Conservation (phyloP, 352 stramenopile species). For the Phytophthora foliorum region DNA sequence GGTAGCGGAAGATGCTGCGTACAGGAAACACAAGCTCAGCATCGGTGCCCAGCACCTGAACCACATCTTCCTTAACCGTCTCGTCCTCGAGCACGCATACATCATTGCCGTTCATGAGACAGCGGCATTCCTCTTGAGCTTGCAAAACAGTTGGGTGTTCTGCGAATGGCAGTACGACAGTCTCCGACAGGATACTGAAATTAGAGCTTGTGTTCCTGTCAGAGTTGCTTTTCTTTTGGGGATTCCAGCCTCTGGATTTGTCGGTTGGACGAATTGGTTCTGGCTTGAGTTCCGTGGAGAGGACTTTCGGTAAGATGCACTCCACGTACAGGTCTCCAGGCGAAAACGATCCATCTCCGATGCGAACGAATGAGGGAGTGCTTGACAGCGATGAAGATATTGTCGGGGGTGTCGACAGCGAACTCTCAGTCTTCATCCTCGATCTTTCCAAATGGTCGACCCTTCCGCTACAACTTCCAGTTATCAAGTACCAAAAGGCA, state of each 20-base stretch:
- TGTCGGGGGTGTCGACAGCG: constrained; percentile 24
- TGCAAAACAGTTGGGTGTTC: constrained; percentile 61
- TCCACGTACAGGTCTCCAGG: constrained; percentile 69
- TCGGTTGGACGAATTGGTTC: constrained; percentile 2
- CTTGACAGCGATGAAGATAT: constrained; percentile 37
- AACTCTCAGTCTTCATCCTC: constrained; percentile 33
- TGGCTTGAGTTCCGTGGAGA: constrained; percentile 30
- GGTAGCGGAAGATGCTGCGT: constrained; percentile 79
- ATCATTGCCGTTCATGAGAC: constrained; percentile 72
- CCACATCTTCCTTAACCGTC: constrained; percentile 81
- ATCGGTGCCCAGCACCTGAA: constrained; percentile 76
- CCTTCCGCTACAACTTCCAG: not conserved
- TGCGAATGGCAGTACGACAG: constrained; percentile 52
- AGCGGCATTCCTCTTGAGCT: constrained; percentile 70
- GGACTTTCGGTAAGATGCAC: constrained; percentile 57
- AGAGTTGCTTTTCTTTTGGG: constrained; percentile 26
- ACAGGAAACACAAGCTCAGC: constrained; percentile 76
- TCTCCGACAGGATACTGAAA: constrained; percentile 26
- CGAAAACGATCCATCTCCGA: constrained; percentile 62
- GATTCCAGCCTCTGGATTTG: constrained; percentile 19
- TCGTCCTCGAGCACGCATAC: constrained; percentile 77
- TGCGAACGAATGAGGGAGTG: constrained; percentile 53
- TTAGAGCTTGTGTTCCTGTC: constrained; percentile 22
- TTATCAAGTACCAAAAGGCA: constrained; percentile 9
- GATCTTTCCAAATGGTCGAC: constrained; percentile 14